Conservation (phyloP, 179 eudicot genomes). For the Patellifolia procumbens region DNA sequence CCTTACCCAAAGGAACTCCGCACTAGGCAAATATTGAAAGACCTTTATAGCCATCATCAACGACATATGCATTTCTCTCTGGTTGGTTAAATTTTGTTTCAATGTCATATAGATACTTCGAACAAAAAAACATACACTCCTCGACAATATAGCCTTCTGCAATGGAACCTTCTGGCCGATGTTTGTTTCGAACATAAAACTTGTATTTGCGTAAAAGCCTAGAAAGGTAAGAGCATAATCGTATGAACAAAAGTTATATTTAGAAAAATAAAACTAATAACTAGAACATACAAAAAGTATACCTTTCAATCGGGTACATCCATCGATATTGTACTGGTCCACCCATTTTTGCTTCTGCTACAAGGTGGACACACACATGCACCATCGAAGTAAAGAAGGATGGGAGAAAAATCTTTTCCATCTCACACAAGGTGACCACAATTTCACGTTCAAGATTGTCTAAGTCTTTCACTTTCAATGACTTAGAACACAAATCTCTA, state of each 20-base stretch:
- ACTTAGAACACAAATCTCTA: background rate
- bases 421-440: background rate
- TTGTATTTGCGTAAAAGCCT: conserved; percentile 14
- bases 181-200: conserved; percentile 21
- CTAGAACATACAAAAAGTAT: too few species aligned
- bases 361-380: conserved; percentile 30
- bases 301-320: conserved; percentile 32
- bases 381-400: conserved; percentile 32
- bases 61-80: background rate
- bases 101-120: conserved; percentile 9
- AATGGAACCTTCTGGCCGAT: conserved; percentile 28
- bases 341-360: conserved; percentile 24
- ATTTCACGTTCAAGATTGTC: background rate
- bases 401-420: conserved; percentile 25
- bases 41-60: background rate
- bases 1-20: conserved; percentile 2
- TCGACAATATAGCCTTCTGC: conserved; percentile 23
- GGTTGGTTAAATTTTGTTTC: conserved; percentile 9
- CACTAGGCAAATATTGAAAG: background rate
- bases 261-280: too few species aligned
- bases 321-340: conserved; percentile 27
- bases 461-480: background rate
- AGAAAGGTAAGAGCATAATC: too few species aligned
- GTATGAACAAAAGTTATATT: too few species aligned
- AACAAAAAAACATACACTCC: conserved; percentile 28